Conservation (phyloP, 768 basidiomycete species). For the Rhodotorula paludigena region DNA sequence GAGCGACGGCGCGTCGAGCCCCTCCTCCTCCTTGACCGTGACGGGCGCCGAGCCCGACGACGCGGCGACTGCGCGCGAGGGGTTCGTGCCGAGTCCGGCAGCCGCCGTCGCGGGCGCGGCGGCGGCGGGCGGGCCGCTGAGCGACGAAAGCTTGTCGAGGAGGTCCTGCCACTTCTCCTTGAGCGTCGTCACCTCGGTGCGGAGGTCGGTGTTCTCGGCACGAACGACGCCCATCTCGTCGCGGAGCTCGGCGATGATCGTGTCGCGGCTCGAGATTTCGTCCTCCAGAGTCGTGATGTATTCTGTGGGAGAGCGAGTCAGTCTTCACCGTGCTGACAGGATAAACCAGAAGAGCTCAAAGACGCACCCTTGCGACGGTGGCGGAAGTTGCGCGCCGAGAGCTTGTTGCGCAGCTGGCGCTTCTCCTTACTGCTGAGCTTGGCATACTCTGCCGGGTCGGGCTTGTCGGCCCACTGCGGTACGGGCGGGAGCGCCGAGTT, state of each 20-base stretch:
- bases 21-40: conserved; percentile 26
- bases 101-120: not conserved
- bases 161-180: conserved; percentile 46
- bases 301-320: conserved; percentile 45
- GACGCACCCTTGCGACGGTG: conserved; percentile 50
- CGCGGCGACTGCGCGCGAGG: conserved; percentile 31
- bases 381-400: conserved; percentile 51
- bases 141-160: conserved; percentile 36
- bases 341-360: too few species aligned
- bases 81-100: conserved; percentile 29
- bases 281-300: conserved; percentile 91
- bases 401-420: conserved; percentile 92
- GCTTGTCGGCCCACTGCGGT: conserved; percentile 52
- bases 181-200: conserved; percentile 48
- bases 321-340: not conserved
- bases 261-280: conserved; percentile 87
- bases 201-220: conserved; percentile 35
- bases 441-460: conserved; percentile 84
- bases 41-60: not conserved
- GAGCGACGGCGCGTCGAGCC: conserved; percentile 11
- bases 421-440: conserved; percentile 96
- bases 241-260: conserved; percentile 56
- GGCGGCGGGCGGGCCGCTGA: conserved; percentile 1
- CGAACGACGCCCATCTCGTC: conserved; percentile 39
- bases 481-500: conserved; percentile 36